Percentiles rank a stretch among this genome's conserved stretches.
Conservation (phyloP, 129 eudicot species). For the carrot (Daucus carota) region DH1_v3.0 NC_030386.2:7246501-7247000, state of each 20-base stretch:
- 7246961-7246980: constrained; percentile 90
- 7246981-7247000: constrained; percentile 99
- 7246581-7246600: constrained; percentile 57
- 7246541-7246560: constrained; percentile 97
- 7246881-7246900: constrained; percentile 74
- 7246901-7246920: constrained; percentile 87
- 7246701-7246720: constrained; percentile 83
- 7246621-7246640: constrained; percentile 88
- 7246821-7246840: constrained; percentile 50
- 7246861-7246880: constrained; percentile 70
- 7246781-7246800: neutral
- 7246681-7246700: constrained; percentile 71
- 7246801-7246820: neutral
- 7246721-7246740: constrained; percentile 72
- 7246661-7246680: constrained; percentile 90
- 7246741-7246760: constrained; percentile 51
- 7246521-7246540: constrained; percentile 97
- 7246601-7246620: constrained; percentile 82
- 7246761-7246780: neutral
- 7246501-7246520: constrained; percentile 96
- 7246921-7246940: constrained; percentile 88
- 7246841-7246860: constrained; percentile 85
- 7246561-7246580: constrained; percentile 94
- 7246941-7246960: constrained; percentile 93
- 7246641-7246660: constrained; percentile 94